Evolutionary conservation across 805 yeast genomes (phyloP).

Genomic region (Lachancea sp.): DNA sequence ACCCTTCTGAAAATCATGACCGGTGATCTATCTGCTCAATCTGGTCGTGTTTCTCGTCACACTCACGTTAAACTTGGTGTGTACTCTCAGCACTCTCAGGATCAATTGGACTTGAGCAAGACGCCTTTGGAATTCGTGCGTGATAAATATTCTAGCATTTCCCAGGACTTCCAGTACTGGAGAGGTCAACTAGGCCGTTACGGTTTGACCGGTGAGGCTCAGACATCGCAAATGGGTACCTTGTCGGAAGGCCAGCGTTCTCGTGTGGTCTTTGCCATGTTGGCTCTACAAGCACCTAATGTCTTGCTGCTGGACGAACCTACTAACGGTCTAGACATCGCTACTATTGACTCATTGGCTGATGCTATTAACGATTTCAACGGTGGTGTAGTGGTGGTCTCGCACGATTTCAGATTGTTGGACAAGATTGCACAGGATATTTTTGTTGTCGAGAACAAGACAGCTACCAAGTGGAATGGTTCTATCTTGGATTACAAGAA

Average conservation of each 20-base stretch:
- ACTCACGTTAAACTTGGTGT: slow-evolving; percentile 97
- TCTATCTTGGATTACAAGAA: slow-evolving; percentile 85
- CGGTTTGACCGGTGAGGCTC: slow-evolving; percentile 98
- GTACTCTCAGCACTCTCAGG: slow-evolving; percentile 98
- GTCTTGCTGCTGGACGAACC: slow-evolving; percentile 96
- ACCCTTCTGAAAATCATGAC: slow-evolving; percentile 95
- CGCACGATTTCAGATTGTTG: slow-evolving; percentile 97
- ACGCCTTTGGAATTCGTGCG: slow-evolving; percentile 95
- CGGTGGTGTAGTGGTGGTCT: slow-evolving; percentile 98
- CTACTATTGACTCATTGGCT: slow-evolving; percentile 96
- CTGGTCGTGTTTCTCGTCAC: slow-evolving; percentile 95
- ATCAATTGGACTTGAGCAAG: slow-evolving; percentile 92
- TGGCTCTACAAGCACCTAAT: slow-evolving; percentile 94
- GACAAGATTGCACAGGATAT: slow-evolving; percentile 97
- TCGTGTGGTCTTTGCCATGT: slow-evolving; percentile 93
- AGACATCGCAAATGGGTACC: slow-evolving; percentile 97
- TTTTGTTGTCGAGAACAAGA: slow-evolving; percentile 90
- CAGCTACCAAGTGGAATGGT: slow-evolving; percentile 96
- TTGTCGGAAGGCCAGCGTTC: slow-evolving; percentile 99
- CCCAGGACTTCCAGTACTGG: slow-evolving; percentile 98
- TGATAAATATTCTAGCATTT: slow-evolving; percentile 80
- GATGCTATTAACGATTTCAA: slow-evolving; percentile 90
- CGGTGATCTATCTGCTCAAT: slow-evolving; percentile 82
- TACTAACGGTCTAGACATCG: slow-evolving; percentile 97
- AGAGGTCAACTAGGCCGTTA: slow-evolving; percentile 96